Base-by-base conservation (phyloP, 1,139 yeast genomes). In the Kodamaea alishanica region DNA sequence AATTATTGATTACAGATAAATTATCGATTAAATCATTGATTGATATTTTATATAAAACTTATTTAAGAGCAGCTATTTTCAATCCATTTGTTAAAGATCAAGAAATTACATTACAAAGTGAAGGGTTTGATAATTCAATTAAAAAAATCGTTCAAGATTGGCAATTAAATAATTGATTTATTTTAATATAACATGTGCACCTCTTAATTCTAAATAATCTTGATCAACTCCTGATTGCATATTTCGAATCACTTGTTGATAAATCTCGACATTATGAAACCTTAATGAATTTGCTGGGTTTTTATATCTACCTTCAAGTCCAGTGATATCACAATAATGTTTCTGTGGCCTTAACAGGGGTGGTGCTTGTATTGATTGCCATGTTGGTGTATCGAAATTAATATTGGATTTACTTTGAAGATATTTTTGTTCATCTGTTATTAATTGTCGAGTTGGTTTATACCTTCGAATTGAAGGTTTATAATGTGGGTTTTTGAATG, bases 211-310 rank as follows among this genome's bases (percentile, higher is more conserved):
- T 55, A 92, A 70, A 58, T 89, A 92, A 59, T 88, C 95, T 62
- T 92, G 97, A 62, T 92, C 97, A 12, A 85, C 87, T 24, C 97
- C 96, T 1, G 95, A 85, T 1, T 90, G 83, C 80, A 92, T 78
- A 45, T 79, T 78, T 57, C 81, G 81, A 43, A 85, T 77, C 23
- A 88, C 85, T 43, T 82, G 75, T 41, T 82, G 85, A 60, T 79
- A 92, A 26, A 94, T 81, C 60, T 92, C 98, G 36, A 79, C 81
- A 55, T 92, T 83, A 62, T 86, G 81, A 60, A 80, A 92, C 41
- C 96, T 67, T 43, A 92, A 67, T 31, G 87, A 84, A 54, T 81
- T 86, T 9, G 83, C 70, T 0, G 95, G 95, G 32, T 84, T 75
- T 55, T 77, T 82, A 67, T 92, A 92, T 34, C 64, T 73, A 0